Base-by-base conservation (phyloP, 169 alveolate species). In the Besnoitia besnoiti region DNA sequence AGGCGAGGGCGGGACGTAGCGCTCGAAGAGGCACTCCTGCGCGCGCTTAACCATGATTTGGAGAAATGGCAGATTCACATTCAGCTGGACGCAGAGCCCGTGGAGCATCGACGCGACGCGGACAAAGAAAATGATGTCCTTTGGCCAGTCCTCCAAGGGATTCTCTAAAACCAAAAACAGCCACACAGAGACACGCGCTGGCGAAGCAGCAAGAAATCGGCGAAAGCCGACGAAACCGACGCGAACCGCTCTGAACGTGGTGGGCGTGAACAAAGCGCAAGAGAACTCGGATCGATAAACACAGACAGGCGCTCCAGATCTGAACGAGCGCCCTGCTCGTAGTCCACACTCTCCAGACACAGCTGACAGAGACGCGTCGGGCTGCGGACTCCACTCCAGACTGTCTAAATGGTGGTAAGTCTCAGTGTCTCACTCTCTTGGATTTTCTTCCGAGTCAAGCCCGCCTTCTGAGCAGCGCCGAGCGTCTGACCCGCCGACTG, bases 121-220 rank as follows among this genome's bases (percentile, higher is more conserved):
- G 46, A 96, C 95, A 91, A 96, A 96, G 85, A 96, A 95, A 42
- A 96, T 94, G 67, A 96, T 92, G 92, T 96, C 98, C 49, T 92
- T 94, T 27, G 98, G 98, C 95, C 97, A 96, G 91, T 96, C 97
- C 61, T 96, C 96, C 37, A 96, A 89, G 7, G 98, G 97, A 85
- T 95, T 96, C 42, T 93, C 92, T 44, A 94, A 92, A 21, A 85
- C 49, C 40, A 67, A n/a, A 67, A 27, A 27, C 42, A n/a, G 42
- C 40, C 12, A 67, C 40, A 67, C 37, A 12, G 24, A 67, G 80
- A 50, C 30, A 10, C 19, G 30, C 62, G 19, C 62, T 19, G 19
- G 62, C 62, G 62, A 50, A 50, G 30, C 30, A 19, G 62, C 62
- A 19, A 19, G 30, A 50, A 19, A 50, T 14, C 62, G 19, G 62